Evolutionary conservation across 2,329 filamentous ascomycete species (phyloP), one percentile per base, ranked within the genome.

Genomic region (Lasiodiplodia sp.): DNA sequence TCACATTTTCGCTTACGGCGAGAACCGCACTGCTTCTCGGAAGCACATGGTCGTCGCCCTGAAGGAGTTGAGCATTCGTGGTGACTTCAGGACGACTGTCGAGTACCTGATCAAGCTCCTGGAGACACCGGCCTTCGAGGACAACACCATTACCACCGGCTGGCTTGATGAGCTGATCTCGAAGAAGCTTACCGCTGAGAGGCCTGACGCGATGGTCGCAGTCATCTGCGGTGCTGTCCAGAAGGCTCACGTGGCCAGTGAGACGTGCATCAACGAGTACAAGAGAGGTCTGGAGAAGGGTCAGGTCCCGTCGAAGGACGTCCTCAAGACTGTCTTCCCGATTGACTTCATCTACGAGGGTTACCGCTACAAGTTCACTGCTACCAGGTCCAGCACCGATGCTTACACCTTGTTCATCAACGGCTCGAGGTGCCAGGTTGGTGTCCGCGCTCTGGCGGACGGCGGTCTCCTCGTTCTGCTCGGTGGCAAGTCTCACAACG

Each of bases 1-100:
- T 83, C 96, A 99, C 83, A 99, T 99, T 75, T 99, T 99, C 81
- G 96, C 96, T 65, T 99, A 98, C 75, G 96, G 96, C 70, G 96
- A 99, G 86, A 99, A 96, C 85, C 91, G 96, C 80, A 91, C 94
- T 63, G 94, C 96, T 31, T 99, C 96, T 31, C 87, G 96, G 73
- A 99, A 99, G 82, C 96, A 99, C 86, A 99, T 99, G 96, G 94
- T 99, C 73, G 92, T 99, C 74, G 96, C 96, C 18, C 84, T 99
- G 78, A 99, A 99, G 86, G 96, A 99, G 83, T 83, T 99, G 83
- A 99, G 95, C 85, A 99, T 99, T 86, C 96, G 96, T 83, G 96
- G 96, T 87, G 96, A 99, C 81, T 99, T 99, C 88, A 89, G 94
- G 78, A 99, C 96, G 66, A 99, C 96, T 0, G 95, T 99, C 68